Conservation (phyloP, 176 grass and related monocot species). For the Avena atlantica region DNA sequence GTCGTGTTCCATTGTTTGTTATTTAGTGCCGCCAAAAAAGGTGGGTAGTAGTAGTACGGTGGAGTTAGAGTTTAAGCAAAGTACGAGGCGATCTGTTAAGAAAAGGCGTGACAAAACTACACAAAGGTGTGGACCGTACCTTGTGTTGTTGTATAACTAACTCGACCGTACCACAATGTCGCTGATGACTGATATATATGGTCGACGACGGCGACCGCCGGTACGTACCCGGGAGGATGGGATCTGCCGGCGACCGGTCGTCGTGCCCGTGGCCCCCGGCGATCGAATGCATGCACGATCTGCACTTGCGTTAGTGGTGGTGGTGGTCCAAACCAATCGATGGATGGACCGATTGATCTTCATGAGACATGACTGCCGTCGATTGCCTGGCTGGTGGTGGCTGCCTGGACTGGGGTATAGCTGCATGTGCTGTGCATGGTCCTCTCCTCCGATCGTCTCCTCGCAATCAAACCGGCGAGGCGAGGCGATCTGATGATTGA, state of each 20-base stretch:
- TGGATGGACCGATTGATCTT: background rate
- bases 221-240: no score
- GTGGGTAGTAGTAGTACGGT: no score
- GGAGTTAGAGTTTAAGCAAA: no score
- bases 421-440: background rate
- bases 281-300: background rate
- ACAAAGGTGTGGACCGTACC: no score
- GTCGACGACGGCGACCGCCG: no score
- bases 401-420: background rate
- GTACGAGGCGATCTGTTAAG: no score
- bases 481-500: background rate
- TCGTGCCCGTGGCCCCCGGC: conserved; percentile 9
- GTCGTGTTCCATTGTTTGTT: background rate
- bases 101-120: no score
- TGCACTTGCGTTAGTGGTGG: conserved; percentile 7
- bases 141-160: no score
- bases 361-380: background rate
- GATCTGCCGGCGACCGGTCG: background rate
- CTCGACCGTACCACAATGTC: no score
- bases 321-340: background rate
- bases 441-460: background rate
- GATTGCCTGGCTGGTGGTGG: conserved; percentile 17
- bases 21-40: no score
- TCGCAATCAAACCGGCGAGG: background rate
- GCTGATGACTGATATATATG: no score